These are phyloP conservation scores for Elsinoe batatas DNA, from an alignment of 2,329 filamentous ascomycete species.

Conservation along the genomic window DNA sequence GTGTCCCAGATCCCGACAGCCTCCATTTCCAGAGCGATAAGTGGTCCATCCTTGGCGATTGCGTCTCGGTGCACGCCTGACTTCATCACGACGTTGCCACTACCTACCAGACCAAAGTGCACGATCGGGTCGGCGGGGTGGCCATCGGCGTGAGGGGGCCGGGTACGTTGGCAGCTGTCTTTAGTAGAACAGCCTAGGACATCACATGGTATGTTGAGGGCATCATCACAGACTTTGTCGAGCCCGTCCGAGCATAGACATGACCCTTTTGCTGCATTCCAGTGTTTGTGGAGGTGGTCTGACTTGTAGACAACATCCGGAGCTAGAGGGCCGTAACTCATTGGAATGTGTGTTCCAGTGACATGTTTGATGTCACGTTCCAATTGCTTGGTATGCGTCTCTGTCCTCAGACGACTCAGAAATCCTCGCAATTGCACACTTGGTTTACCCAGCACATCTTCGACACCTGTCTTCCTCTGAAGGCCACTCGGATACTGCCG, in stretches of 20 bases:
- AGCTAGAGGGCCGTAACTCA: too few species aligned
- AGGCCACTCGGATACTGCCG: neutral
- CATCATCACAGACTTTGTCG: neutral
- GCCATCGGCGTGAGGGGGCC: too few species aligned
- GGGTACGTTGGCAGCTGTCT: neutral
- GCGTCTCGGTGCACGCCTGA: constrained; percentile 14
- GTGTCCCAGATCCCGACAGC: constrained; percentile 14
- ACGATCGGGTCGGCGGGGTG: neutral
- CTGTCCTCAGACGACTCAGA: too few species aligned
- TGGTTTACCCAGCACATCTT: too few species aligned
- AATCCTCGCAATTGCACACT: too few species aligned
- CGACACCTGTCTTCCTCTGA: neutral
- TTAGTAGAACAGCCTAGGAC: neutral
- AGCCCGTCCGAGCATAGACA: neutral
- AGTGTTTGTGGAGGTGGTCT: neutral
- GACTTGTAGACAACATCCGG: neutral
- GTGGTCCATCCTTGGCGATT: constrained; percentile 20
- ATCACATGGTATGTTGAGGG: neutral
- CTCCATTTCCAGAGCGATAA: constrained; percentile 20
- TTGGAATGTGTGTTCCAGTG: too few species aligned
- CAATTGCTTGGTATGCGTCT: too few species aligned
- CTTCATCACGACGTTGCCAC: constrained; percentile 16
- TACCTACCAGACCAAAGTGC: constrained; percentile 14
- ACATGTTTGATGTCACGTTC: too few species aligned
- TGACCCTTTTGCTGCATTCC: neutral